Conservation (phyloP, 768 basidiomycete species). For the Dendrothele bispora region DNA sequence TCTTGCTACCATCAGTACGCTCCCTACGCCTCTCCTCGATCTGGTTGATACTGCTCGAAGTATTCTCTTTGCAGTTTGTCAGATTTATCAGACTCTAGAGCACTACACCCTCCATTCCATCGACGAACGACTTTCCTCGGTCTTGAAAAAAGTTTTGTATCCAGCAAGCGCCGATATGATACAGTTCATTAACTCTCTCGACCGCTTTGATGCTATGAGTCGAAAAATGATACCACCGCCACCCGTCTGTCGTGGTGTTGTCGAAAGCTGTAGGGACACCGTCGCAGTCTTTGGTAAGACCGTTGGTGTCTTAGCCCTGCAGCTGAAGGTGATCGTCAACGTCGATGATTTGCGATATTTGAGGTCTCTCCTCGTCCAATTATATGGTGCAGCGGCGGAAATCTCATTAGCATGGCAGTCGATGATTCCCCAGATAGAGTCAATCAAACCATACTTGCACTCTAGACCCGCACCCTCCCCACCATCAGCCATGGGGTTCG, state of each 20-base stretch:
- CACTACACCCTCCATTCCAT: conserved; percentile 77
- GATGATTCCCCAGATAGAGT: conserved; percentile 69
- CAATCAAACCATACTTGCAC: conserved; percentile 63
- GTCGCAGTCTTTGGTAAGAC: conserved; percentile 85
- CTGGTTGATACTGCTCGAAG: conserved; percentile 90
- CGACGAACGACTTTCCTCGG: conserved; percentile 78
- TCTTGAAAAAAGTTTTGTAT: conserved; percentile 82
- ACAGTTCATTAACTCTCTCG: conserved; percentile 83
- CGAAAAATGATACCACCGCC: conserved; percentile 69
- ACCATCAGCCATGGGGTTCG: conserved; percentile 10
- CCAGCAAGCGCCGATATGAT: conserved; percentile 81
- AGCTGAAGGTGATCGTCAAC: conserved; percentile 73
- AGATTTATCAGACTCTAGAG: conserved; percentile 85
- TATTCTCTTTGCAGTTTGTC: conserved; percentile 88
- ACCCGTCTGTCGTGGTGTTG: conserved; percentile 68
- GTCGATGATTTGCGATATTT: conserved; percentile 86
- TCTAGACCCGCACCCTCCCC: conserved; percentile 26
- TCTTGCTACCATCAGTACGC: conserved; percentile 53
- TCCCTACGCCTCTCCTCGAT: conserved; percentile 67
- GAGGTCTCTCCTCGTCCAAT: conserved; percentile 79
- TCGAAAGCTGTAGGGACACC: conserved; percentile 83
- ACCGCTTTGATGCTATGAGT: conserved; percentile 85
- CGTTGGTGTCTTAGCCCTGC: conserved; percentile 77
- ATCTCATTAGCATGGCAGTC: conserved; percentile 82
- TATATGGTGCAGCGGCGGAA: conserved; percentile 90